Percentiles rank a stretch among this genome's conserved stretches.
These are phyloP conservation scores for Ogataea polymorpha DNA, from an alignment of 805 yeast genomes.

Conservation along the genomic window DNA sequence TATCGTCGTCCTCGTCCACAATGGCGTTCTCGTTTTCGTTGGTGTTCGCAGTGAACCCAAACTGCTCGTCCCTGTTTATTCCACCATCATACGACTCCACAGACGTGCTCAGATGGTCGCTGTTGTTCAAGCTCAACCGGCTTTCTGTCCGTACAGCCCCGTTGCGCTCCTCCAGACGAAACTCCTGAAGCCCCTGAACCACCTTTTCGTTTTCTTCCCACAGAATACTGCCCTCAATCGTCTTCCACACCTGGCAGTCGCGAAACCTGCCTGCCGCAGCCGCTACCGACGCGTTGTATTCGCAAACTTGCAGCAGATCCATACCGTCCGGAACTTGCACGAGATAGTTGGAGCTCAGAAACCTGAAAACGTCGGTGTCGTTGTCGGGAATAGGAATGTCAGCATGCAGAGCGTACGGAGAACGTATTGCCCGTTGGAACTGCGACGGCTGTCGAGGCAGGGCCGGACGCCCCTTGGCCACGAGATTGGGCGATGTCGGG, in stretches of 20 bases:
- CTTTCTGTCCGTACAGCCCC: slow-evolving; percentile 20
- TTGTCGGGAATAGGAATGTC: slow-evolving; percentile 41
- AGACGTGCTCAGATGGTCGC: slow-evolving; percentile 24
- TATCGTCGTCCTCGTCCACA: slow-evolving; percentile 23
- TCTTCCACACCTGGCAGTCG: slow-evolving; percentile 63
- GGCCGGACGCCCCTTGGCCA: slow-evolving; percentile 15
- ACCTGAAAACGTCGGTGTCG: slow-evolving; percentile 43
- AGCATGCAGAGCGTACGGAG: slow-evolving; percentile 40
- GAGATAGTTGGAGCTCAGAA: slow-evolving; percentile 48
- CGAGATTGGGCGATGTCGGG: slow-evolving; percentile 16
- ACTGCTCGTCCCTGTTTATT: background rate
- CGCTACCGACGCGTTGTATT: slow-evolving; percentile 55
- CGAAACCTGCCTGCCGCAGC: slow-evolving; percentile 46
- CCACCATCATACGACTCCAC: slow-evolving; percentile 13
- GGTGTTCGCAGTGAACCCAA: background rate
- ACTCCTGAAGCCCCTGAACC: slow-evolving; percentile 17
- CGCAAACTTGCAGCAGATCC: slow-evolving; percentile 51
- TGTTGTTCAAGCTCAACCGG: slow-evolving; percentile 21
- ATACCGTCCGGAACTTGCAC: slow-evolving; percentile 46
- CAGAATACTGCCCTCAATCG: slow-evolving; percentile 47
- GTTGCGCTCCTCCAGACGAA: slow-evolving; percentile 10
- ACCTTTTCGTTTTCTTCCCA: slow-evolving; percentile 26
- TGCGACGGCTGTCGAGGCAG: slow-evolving; percentile 20
- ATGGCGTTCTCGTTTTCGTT: slow-evolving; percentile 25
- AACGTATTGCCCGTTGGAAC: slow-evolving; percentile 5